Conservation (phyloP, 2,329 filamentous ascomycete genomes). For the Moelleriella libera region DNA sequence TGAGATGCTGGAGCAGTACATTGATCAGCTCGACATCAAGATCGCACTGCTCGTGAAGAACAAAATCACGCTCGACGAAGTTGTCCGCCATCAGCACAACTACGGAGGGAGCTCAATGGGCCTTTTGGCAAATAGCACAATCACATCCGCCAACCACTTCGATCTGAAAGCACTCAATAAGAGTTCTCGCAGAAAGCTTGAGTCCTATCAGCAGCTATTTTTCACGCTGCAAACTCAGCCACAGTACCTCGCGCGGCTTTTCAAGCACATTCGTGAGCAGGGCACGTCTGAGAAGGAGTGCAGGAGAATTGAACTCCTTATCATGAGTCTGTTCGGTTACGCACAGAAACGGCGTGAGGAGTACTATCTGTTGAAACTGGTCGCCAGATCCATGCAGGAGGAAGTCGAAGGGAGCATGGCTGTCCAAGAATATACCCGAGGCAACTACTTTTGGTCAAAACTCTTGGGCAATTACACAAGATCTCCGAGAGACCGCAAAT, state of each 20-base stretch:
- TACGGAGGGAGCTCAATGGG: slow-evolving; percentile 81
- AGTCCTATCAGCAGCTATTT: slow-evolving; percentile 94
- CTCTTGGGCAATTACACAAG: slow-evolving; percentile 77
- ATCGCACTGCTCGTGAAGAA: slow-evolving; percentile 97
- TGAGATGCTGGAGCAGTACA: slow-evolving; percentile 93
- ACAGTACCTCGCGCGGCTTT: slow-evolving; percentile 81
- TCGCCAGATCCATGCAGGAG: slow-evolving; percentile 69
- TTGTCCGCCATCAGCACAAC: slow-evolving; percentile 91
- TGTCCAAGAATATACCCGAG: slow-evolving; percentile 74
- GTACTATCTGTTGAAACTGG: slow-evolving; percentile 86
- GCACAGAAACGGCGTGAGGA: slow-evolving; percentile 94
- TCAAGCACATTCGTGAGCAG: slow-evolving; percentile 69
- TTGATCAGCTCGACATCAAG: slow-evolving; percentile 97
- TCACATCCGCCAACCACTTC: slow-evolving; percentile 80
- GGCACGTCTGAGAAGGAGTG: slow-evolving; percentile 82
- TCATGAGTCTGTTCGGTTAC: slow-evolving; percentile 95
- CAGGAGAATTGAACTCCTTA: slow-evolving; percentile 81
- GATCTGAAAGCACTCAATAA: slow-evolving; percentile 97
- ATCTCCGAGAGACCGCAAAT: slow-evolving; percentile 84
- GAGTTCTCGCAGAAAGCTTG: slow-evolving; percentile 84
- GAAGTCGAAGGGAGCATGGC: slow-evolving; percentile 62
- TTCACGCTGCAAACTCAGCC: slow-evolving; percentile 95
- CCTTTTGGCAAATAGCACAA: slow-evolving; percentile 76
- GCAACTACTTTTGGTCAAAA: slow-evolving; percentile 87
- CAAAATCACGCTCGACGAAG: slow-evolving; percentile 97